Evolutionary conservation across 495 filamentous ascomycete genomes (phyloP), one percentile per base, ranked within the genome.

Genomic region (Aeminium ludgeri): DNA sequence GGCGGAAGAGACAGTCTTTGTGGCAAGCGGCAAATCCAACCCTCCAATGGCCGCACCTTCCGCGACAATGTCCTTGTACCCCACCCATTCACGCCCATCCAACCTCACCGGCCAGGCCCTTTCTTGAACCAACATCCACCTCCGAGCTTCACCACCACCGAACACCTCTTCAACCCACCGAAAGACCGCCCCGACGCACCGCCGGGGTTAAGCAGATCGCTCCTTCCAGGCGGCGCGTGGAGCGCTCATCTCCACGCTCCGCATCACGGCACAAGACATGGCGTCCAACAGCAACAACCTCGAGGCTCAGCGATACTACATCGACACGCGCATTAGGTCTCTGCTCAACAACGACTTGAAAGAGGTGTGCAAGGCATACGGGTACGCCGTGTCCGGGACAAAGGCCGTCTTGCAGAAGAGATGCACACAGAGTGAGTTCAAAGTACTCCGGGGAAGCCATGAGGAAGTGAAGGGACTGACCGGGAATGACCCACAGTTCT

Each of bases 381-480:
- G 72, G 20, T 66, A 87, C 13, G 63, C 67, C 27, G 75, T 82
- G 30, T 80, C 73, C 20, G 89, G 89, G 7, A 73, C 83, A 44
- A 97, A 97, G 62, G 66, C 72, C 20, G 67, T 77, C 15, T 61
- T 96, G 31, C 85, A 92, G 57, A 58, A 60, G 19, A 77, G 86
- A 44, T 76, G 95, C 35, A 73, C 77, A 45, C 55, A 70, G 20
- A 71, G 89, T 95, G 64, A 57, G 81, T 74, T 36, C 20, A 34
- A n/a, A n/a, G n/a, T n/a, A n/a, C n/a, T n/a, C n/a, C 25, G 30
- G 8, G 27, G 30, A 42, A 36, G 32, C n/a, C n/a, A 31, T 7
- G 33, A 1, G 20, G 19, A 6, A 15, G 20, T 19, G 33, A n/a
- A n/a, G 18, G 2, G 23, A 23, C 41, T 30, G 41, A 37, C 34